These are phyloP conservation scores for Deakozyma indianensis DNA, from an alignment of 805 yeast species.

Conservation along the genomic window DNA sequence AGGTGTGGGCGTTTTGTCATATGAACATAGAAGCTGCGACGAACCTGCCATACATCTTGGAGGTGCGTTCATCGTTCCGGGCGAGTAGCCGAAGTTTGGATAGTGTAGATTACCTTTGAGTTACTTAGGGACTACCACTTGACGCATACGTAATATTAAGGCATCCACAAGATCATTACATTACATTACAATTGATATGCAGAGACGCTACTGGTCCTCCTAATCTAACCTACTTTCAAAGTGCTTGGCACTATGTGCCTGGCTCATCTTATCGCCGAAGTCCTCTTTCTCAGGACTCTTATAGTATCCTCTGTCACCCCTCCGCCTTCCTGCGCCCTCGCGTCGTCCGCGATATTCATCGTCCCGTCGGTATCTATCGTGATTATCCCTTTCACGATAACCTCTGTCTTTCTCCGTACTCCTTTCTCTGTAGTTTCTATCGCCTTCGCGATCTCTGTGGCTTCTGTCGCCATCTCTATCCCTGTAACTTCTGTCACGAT, in stretches of 20 bases:
- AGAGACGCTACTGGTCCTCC: not conserved
- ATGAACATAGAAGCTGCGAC: conserved; percentile 67
- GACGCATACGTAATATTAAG: too few relatives aligned
- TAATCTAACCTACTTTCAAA: not conserved
- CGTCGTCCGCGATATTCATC: too few relatives aligned
- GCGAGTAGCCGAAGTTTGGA: conserved; percentile 4
- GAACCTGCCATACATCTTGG: conserved; percentile 83
- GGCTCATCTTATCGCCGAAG: not conserved
- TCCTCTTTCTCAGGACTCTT: not conserved
- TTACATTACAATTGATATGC: too few relatives aligned
- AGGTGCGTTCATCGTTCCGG: conserved; percentile 61
- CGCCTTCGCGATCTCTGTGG: too few relatives aligned
- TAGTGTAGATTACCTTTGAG: not conserved
- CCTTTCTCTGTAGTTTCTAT: too few relatives aligned
- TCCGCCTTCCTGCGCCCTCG: too few relatives aligned
- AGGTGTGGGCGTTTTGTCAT: conserved; percentile 83
- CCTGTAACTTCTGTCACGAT: not conserved
- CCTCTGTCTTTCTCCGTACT: not conserved
- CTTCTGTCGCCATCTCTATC: not conserved
- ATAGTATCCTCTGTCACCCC: too few relatives aligned
- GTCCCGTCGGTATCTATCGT: not conserved
- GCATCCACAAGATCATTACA: too few relatives aligned
- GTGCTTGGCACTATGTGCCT: not conserved
- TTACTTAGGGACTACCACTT: too few relatives aligned
- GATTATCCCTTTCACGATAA: not conserved